These are phyloP conservation scores for Penicillium argentinense DNA, from an alignment of 495 filamentous ascomycete genomes.

Conservation along the genomic window DNA sequence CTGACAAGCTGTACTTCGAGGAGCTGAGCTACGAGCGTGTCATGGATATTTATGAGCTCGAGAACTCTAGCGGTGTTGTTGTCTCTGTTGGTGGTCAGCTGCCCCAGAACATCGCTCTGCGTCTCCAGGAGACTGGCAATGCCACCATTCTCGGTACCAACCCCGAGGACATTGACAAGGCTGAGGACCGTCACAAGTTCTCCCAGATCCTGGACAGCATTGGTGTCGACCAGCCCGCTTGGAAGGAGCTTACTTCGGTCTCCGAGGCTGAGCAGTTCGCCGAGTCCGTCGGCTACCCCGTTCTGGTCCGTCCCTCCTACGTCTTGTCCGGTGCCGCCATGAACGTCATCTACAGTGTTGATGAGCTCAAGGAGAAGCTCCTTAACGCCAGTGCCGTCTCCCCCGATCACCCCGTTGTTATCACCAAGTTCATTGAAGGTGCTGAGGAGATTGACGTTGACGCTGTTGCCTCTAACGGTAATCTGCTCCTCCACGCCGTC, in stretches of 20 bases:
- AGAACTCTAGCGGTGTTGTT: slow-evolving; percentile 82
- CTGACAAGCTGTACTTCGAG: slow-evolving; percentile 97
- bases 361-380: slow-evolving; percentile 86
- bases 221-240: slow-evolving; percentile 93
- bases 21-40: slow-evolving; percentile 96
- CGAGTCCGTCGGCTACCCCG: slow-evolving; percentile 81
- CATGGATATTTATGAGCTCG: slow-evolving; percentile 98
- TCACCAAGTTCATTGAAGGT: slow-evolving; percentile 97
- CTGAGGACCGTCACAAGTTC: slow-evolving; percentile 97
- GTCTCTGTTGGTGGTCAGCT: slow-evolving; percentile 95
- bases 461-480: slow-evolving; percentile 83
- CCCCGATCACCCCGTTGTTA: slow-evolving; percentile 93
- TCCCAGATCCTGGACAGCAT: slow-evolving; percentile 95
- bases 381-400: slow-evolving; percentile 88
- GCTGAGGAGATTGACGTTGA: slow-evolving; percentile 98
- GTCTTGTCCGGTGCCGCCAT: slow-evolving; percentile 96
- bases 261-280: slow-evolving; percentile 85
- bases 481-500: slow-evolving; percentile 87
- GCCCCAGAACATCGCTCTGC: slow-evolving; percentile 94
- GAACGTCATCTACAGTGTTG: slow-evolving; percentile 90
- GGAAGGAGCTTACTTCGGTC: slow-evolving; percentile 94
- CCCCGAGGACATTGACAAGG: slow-evolving; percentile 92
- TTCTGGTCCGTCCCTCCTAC: slow-evolving; percentile 91
- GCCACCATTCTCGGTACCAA: slow-evolving; percentile 90
- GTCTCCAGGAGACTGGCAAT: slow-evolving; percentile 85